These are phyloP conservation scores for Pittosporum tobira DNA, from an alignment of 129 eudicot species.

Conservation along the genomic window DNA sequence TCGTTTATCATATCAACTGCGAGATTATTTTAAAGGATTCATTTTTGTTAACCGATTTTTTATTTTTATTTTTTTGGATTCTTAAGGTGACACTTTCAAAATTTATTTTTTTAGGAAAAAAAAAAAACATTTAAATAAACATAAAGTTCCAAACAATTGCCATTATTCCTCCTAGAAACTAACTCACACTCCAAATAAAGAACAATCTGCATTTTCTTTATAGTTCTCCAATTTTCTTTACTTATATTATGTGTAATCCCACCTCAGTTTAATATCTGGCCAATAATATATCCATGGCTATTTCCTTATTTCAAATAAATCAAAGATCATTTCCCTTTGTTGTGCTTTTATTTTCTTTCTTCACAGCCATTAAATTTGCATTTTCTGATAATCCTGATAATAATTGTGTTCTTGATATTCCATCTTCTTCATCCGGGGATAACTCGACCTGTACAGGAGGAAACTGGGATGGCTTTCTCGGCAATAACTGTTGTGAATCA, in stretches of 20 bases:
- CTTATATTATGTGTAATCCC: not conserved
- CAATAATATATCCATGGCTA: not conserved
- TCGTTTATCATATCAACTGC: not conserved
- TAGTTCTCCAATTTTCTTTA: not conserved
- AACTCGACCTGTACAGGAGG: conserved; percentile 23
- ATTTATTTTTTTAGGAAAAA: not conserved
- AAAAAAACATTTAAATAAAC: no score
- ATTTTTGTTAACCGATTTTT: not conserved
- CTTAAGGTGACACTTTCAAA: not conserved
- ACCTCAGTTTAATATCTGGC: not conserved
- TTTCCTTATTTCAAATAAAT: not conserved
- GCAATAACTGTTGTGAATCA: conserved; percentile 30
- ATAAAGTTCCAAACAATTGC: no score
- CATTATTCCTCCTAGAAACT: no score
- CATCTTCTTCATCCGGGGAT: conserved; percentile 16
- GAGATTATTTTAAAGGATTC: not conserved
- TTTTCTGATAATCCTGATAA: conserved; percentile 10
- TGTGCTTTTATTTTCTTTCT: conserved; percentile 7
- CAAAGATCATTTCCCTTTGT: conserved; percentile 1
- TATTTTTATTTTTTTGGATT: no score
- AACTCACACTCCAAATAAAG: not conserved
- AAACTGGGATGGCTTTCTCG: conserved; percentile 48
- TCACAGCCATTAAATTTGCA: not conserved
- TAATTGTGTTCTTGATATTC: conserved; percentile 36
- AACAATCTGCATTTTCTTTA: not conserved